Evolutionary conservation across 1,284 basidiomycete genomes (phyloP), one percentile per base, ranked within the genome.

Genomic region (Earliella scabrosa): DNA sequence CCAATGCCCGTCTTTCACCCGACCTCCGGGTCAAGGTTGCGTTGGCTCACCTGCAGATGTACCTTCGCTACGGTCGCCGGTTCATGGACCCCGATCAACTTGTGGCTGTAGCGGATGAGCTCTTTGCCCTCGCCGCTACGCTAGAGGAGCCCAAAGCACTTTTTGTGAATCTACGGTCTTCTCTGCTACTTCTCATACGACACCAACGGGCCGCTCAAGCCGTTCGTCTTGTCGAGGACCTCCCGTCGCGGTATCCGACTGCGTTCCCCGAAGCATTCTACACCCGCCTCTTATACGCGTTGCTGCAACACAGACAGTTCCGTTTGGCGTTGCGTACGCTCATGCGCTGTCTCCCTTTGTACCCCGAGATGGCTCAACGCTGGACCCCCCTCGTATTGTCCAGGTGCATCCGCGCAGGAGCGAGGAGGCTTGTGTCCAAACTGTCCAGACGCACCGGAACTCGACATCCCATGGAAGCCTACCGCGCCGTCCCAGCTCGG

Each of bases 281-380:
- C 40, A 50, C 48, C 6, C 31, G 27, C 21, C 32, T 68, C 24
- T 47, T 68, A 7, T 46, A 29, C n/a, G 31, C 40, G 3, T 53
- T 67, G 14, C 29, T 66, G 14, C 31, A 52, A 2, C 61, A 63
- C 29, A 46, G 66, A 10, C 56, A 59, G 11, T 66, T 63, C 55
- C 39, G 53, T 16, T 24, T 62, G 7, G 59, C 66, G 10, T 34
- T 36, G 16, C 58, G 40, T 8, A 13, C 58, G 8, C 50, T 62
- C 11, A 26, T 34, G 2, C 40, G 48, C 27, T 41, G 10, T 9
- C 20, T 40, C 2, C 21, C n/a, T n/a, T 26, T 23, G 16, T 16
- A 52, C 27, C 50, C 54, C 2, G 24, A 50, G 2, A 31, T 46
- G 32, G 40, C 43, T 4, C 27, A 31, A 0, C 11, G 31, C 4